phyloP scores from a whole-genome alignment of 257 asterid genomes.

The Ilex aquifolium region DNA sequence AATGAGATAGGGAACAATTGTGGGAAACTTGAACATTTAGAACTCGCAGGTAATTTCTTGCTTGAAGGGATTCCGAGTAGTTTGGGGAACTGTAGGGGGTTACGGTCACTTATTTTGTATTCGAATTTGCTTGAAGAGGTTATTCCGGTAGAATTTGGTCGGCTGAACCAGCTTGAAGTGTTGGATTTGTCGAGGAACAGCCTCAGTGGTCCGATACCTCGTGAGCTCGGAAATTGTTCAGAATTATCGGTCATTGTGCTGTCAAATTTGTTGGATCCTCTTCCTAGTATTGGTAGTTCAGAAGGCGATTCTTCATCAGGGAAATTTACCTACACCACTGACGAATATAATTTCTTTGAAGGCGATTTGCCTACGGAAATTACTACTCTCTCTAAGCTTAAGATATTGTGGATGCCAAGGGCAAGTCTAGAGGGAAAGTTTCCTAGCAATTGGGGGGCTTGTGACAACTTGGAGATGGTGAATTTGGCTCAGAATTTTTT shows the following conservation, averaged over 20 bases:
- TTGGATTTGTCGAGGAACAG: not conserved
- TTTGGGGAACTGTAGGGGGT: not conserved
- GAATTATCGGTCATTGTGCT: not conserved
- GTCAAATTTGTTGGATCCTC: not conserved
- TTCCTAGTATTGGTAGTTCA: not conserved
- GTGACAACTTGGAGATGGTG: not conserved
- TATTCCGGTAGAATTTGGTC: not conserved
- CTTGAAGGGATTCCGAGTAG: not conserved
- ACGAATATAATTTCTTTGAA: not conserved
- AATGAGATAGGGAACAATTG: not conserved
- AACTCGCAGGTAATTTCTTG: not conserved
- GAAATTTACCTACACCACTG: not conserved
- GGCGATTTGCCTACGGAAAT: not conserved
- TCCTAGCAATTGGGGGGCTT: not conserved
- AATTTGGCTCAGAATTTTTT: not conserved
- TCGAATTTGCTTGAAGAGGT: not conserved
- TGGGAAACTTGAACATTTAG: not conserved
- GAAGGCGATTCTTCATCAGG: not conserved
- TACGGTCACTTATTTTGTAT: not conserved
- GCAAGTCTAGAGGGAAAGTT: not conserved
- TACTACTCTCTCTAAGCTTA: not conserved
- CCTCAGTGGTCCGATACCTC: not conserved
- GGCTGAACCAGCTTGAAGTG: not conserved
- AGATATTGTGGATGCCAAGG: not conserved
- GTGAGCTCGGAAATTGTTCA: not conserved